Evolutionary conservation across 331 rosid species (phyloP).

Genomic region (Stylosanthes scabra): DNA sequence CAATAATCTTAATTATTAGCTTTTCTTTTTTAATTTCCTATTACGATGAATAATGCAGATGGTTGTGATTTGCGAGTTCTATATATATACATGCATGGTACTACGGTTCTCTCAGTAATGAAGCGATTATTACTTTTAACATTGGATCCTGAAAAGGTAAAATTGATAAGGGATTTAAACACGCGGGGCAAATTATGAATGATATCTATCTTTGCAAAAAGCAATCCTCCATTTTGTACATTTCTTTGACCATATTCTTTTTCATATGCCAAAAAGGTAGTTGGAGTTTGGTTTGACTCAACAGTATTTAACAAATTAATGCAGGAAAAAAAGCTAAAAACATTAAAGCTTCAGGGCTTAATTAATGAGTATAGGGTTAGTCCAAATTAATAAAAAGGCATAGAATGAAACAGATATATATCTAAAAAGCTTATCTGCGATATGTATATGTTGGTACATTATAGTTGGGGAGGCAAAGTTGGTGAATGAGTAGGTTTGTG

Average conservation of each 20-base stretch:
- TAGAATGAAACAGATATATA: slow-evolving; percentile 3
- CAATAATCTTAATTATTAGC: too few relatives aligned
- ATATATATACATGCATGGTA: not conserved
- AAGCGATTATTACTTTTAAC: slow-evolving; percentile 1
- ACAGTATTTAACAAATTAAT: slow-evolving; percentile 6
- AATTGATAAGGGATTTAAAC: not conserved
- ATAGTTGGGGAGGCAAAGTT: slow-evolving; percentile 37
- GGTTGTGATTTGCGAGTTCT: too few relatives aligned
- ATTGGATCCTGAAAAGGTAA: slow-evolving; percentile 44
- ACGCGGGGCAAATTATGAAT: not conserved
- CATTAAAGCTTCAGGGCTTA: slow-evolving; percentile 18
- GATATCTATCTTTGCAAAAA: slow-evolving; percentile 38
- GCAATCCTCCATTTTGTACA: slow-evolving; percentile 40
- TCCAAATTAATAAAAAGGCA: slow-evolving; percentile 35
- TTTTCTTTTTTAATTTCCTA: too few relatives aligned
- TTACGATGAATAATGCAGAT: too few relatives aligned
- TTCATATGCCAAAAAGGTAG: slow-evolving; percentile 41
- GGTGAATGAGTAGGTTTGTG: slow-evolving; percentile 57
- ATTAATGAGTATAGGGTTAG: slow-evolving; percentile 6
- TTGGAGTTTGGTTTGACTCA: slow-evolving; percentile 68
- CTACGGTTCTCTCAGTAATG: not conserved
- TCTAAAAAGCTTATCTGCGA: slow-evolving; percentile 14
- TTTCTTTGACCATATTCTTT: slow-evolving; percentile 49
- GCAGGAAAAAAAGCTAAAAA: slow-evolving; percentile 25
- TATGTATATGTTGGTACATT: slow-evolving; percentile 4